Percentiles rank a stretch among this genome's conserved stretches.
Conservation (phyloP, 1,284 basidiomycete genomes). For the Ganoderma meredithae region DNA sequence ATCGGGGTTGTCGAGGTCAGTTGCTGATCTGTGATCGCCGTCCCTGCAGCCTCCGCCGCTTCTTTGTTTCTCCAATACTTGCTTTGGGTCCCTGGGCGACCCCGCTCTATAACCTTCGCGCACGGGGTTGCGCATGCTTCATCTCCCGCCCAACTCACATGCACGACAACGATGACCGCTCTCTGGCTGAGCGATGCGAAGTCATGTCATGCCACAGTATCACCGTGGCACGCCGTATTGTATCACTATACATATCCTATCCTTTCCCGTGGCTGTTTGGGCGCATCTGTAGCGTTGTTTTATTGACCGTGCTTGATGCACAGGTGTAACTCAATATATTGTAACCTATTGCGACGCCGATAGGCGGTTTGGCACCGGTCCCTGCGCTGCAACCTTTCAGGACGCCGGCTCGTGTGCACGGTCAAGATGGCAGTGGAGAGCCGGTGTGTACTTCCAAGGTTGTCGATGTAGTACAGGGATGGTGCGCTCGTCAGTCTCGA, state of each 20-base stretch:
- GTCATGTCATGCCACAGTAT: conserved; percentile 16
- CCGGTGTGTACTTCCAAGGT: no score
- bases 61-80: conserved; percentile 13
- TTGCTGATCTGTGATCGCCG: conserved; percentile 19
- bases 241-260: conserved; percentile 28
- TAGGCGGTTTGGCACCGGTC: neutral
- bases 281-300: conserved; percentile 30
- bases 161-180: conserved; percentile 8
- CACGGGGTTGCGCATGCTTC: conserved; percentile 1
- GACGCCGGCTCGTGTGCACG: neutral
- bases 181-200: conserved; percentile 2
- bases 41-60: neutral
- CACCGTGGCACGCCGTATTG: conserved; percentile 19
- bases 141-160: neutral
- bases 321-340: conserved; percentile 24
- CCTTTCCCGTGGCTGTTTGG: conserved; percentile 21
- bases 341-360: neutral
- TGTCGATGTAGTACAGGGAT: no score
- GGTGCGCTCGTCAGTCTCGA: no score
- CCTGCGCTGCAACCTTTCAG: neutral
- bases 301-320: conserved; percentile 30
- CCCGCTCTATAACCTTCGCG: conserved; percentile 12
- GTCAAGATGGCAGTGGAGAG: no score
- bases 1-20: conserved; percentile 37
- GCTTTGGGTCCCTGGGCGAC: neutral